Base-by-base conservation (phyloP, 164 flowering plant genomes). In the Stephania japonica region DNA sequence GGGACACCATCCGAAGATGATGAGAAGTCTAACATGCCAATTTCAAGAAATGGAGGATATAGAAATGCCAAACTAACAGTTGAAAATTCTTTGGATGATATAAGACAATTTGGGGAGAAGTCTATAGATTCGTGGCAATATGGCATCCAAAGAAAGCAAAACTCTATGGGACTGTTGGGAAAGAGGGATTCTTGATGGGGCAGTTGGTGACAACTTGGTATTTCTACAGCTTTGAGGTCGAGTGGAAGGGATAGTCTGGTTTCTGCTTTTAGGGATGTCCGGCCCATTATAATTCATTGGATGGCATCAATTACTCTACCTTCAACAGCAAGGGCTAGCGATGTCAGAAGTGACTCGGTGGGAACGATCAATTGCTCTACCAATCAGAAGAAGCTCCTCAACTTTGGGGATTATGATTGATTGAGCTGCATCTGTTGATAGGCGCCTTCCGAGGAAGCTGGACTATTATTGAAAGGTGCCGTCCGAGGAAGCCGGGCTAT, bases 61-160 rank as follows among this genome's bases (percentile, higher is more conserved):
- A 76, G 87, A 24, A 77, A 79, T 21, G 71, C 67, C 47, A 90
- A 84, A 82, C 79, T 74, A 19, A 71, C 85, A 62, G 50, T 70
- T 32, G 88, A 84, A 70, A 83, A 73, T 77, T 82, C 86, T 18
- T 70, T 83, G 76, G 89, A 85, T 78, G 85, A 87, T 72, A 72
- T 76, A 63, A 84, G 84, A 77, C 85, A 80, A 8, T 73, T 82
- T 7, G 81, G 85, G n/a, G 88, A 90, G 42, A 83, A 73, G 80
- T 80, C 84, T 42, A 78, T 86, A 72, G 90, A 86, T 79, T 78
- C 86, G 42, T 83, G 87, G 89, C 91, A 83, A 68, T 70, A 82
- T 79, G 89, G 88, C 43, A 73, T 80, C 75, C 89, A 82, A 71
- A 87, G 77, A 81, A 83, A 80, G 84, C 87, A 78, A 70, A 73